phyloP scores from a whole-genome alignment of 2,329 filamentous ascomycete species.

The Pseudogymnoascus verrucosus region DNA sequence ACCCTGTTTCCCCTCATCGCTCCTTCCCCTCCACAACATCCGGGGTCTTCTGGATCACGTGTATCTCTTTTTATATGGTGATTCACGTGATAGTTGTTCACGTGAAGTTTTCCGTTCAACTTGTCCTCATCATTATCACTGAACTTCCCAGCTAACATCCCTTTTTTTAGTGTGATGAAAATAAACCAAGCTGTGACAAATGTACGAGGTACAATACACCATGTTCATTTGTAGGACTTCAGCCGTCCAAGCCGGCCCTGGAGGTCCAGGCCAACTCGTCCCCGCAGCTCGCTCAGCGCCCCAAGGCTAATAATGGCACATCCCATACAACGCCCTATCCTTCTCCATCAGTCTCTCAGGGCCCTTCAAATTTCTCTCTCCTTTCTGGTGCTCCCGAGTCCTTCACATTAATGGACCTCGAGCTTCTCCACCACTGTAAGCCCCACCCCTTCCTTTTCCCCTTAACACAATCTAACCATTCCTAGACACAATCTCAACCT shows the following conservation, averaged over 20 bases:
- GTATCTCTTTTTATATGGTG: too few relatives aligned
- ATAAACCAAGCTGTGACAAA: constrained; percentile 16
- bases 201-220: constrained; percentile 15
- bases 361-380: constrained; percentile 8
- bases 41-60: too few relatives aligned
- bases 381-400: neutral
- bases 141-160: neutral
- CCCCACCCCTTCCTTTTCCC: neutral
- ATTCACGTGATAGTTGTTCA: too few relatives aligned
- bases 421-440: constrained; percentile 17
- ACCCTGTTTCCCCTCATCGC: too few relatives aligned
- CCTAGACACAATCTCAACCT: constrained; percentile 13
- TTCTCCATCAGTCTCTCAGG: neutral
- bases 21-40: too few relatives aligned
- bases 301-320: neutral
- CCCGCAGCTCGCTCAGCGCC: neutral
- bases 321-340: constrained; percentile 4
- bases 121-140: neutral
- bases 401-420: constrained; percentile 14
- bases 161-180: constrained; percentile 18
- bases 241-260: neutral
- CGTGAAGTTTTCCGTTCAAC: neutral
- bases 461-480: neutral
- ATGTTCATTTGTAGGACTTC: constrained; percentile 14
- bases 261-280: neutral